Percentiles rank a stretch among this genome's conserved stretches.
These are phyloP conservation scores for Ceratonia siliqua DNA, from an alignment of 306 rosid genomes.

Conservation along the genomic window DNA sequence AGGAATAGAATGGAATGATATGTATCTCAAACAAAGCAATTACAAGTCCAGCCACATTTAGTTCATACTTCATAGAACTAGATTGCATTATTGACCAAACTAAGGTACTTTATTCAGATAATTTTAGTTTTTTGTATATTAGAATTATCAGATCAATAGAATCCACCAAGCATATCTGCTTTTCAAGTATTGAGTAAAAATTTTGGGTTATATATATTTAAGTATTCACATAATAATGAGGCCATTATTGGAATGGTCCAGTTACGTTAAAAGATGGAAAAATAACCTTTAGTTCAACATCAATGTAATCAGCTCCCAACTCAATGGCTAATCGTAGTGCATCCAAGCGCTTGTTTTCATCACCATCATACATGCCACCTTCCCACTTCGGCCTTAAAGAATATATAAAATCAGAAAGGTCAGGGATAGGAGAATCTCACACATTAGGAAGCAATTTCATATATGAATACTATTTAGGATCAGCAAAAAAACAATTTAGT, in stretches of 20 bases:
- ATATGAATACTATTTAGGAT: neutral
- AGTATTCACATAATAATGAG: neutral
- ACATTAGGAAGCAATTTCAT: neutral
- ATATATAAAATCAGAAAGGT: slow-evolving; percentile 25
- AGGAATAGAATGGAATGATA: neutral
- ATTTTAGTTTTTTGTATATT: neutral
- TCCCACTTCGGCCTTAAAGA: slow-evolving; percentile 79
- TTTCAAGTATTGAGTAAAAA: neutral
- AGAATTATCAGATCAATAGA: slow-evolving; percentile 21
- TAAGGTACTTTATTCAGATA: neutral
- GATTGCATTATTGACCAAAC: neutral
- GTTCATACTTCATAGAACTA: neutral
- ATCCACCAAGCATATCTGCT: neutral
- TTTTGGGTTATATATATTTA: neutral
- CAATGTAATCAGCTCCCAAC: slow-evolving; percentile 83
- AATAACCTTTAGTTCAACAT: slow-evolving; percentile 82
- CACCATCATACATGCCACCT: slow-evolving; percentile 85
- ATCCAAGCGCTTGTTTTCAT: slow-evolving; percentile 67
- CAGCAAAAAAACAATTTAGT: neutral
- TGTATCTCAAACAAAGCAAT: slow-evolving; percentile 13
- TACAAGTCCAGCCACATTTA: neutral
- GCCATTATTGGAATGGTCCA: slow-evolving; percentile 1
- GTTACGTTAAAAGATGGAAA: slow-evolving; percentile 4
- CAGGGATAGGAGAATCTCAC: neutral
- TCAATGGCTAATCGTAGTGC: slow-evolving; percentile 74